Evolutionary conservation across 176 grass and related monocot species (phyloP).

Genomic region (Eragrostis nindensis): DNA sequence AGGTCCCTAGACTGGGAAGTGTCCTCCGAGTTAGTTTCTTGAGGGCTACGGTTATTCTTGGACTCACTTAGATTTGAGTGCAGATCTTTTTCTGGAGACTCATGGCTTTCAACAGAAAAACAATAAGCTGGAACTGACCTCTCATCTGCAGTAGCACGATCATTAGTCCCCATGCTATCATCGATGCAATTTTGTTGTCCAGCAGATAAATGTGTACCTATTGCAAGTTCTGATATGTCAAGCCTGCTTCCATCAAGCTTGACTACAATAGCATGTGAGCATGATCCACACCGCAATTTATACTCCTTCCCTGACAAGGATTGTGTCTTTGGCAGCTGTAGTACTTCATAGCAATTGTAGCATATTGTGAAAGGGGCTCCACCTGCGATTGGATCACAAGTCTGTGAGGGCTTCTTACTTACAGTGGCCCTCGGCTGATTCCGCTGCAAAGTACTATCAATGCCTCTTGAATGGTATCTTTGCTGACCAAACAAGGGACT

Average conservation of each 20-base stretch:
- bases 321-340: constrained; percentile 67
- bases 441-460: constrained; percentile 44
- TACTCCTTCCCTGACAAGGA: constrained; percentile 56
- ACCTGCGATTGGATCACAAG: constrained; percentile 65
- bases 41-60: constrained; percentile 40
- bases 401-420: constrained; percentile 57
- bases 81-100: constrained; percentile 57
- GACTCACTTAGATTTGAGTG: constrained; percentile 54
- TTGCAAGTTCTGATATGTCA: constrained; percentile 45
- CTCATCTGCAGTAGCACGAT: constrained; percentile 35
- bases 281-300: constrained; percentile 81
- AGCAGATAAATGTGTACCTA: constrained; percentile 41
- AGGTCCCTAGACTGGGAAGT: constrained; percentile 43
- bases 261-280: constrained; percentile 72
- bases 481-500: constrained; percentile 46
- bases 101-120: constrained; percentile 64
- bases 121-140: constrained; percentile 70
- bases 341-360: constrained; percentile 87
- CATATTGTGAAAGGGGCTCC: constrained; percentile 88
- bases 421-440: constrained; percentile 48
- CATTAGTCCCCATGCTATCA: constrained; percentile 34
- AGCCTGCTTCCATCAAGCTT: constrained; percentile 70
- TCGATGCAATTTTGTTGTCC: constrained; percentile 39
- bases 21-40: constrained; percentile 45
- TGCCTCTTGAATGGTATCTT: constrained; percentile 53